Evolutionary conservation across 352 stramenopile species (phyloP).

Genomic region (Phytophthora sp.): DNA sequence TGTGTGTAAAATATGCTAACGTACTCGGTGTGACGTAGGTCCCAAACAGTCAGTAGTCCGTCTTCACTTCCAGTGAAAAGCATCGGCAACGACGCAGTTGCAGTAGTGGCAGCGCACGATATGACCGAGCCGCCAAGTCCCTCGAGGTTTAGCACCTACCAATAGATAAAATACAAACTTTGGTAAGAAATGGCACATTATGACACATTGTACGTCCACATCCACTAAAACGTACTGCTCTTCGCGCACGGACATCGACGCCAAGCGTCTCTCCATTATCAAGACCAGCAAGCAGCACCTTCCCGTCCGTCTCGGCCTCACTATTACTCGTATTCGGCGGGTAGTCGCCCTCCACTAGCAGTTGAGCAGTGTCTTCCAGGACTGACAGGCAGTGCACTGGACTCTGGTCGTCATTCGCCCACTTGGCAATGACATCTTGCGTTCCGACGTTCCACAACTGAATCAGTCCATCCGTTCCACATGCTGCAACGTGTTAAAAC

Average conservation of each 20-base stretch:
- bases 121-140: constrained; percentile 44
- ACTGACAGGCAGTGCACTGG: constrained; percentile 58
- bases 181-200: too few relatives aligned
- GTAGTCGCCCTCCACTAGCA: constrained; percentile 19
- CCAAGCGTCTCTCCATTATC: constrained; percentile 66
- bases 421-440: constrained; percentile 62
- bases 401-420: constrained; percentile 64
- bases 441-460: constrained; percentile 71
- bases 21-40: constrained; percentile 63
- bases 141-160: constrained; percentile 52
- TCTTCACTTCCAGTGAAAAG: constrained; percentile 71
- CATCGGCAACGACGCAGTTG: constrained; percentile 33
- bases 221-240: constrained; percentile 33
- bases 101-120: constrained; percentile 38
- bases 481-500: constrained; percentile 47
- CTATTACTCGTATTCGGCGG: constrained; percentile 21
- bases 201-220: not conserved
- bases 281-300: constrained; percentile 67
- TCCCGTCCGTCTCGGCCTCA: constrained; percentile 67
- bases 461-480: constrained; percentile 63
- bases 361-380: constrained; percentile 40
- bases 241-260: constrained; percentile 59
- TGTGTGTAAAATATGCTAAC: not conserved
- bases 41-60: constrained; percentile 63
- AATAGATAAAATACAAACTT: not conserved